Conservation (phyloP, 148 eudicot genomes). For the Cornus florida region DNA sequence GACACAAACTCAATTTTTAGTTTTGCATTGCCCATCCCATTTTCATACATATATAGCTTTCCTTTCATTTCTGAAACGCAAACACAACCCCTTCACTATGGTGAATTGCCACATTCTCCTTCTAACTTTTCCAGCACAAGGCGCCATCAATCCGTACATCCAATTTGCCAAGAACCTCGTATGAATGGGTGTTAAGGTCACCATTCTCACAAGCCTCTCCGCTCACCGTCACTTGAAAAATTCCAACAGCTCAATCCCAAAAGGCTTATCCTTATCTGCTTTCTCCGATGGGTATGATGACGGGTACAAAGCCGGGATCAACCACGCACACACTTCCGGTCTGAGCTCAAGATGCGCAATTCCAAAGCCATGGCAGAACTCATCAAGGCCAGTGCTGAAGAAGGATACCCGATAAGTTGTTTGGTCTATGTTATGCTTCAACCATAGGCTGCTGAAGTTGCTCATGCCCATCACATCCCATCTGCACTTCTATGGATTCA, state of each 20-base stretch:
- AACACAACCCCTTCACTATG: background rate
- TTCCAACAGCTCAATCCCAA: background rate
- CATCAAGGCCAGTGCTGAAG: slow-evolving; percentile 1
- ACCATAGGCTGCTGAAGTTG: slow-evolving; percentile 48
- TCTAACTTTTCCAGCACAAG: slow-evolving; percentile 27
- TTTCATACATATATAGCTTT: no score
- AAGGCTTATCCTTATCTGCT: slow-evolving; percentile 5
- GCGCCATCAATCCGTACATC: slow-evolving; percentile 40
- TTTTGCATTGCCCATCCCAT: no score
- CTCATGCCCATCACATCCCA: slow-evolving; percentile 35
- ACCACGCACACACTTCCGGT: slow-evolving; percentile 9
- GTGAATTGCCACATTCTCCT: slow-evolving; percentile 29
- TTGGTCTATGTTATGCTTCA: slow-evolving; percentile 32
- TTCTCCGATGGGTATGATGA: slow-evolving; percentile 36
- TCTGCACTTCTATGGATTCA: slow-evolving; percentile 31
- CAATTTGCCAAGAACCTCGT: slow-evolving; percentile 32
- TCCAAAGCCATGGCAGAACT: slow-evolving; percentile 17
- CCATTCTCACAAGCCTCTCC: slow-evolving; percentile 24
- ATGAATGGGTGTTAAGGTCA: slow-evolving; percentile 18
- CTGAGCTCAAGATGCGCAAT: slow-evolving; percentile 11
- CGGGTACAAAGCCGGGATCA: slow-evolving; percentile 14
- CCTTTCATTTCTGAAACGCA: background rate
- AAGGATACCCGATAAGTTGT: slow-evolving; percentile 27
- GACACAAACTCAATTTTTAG: background rate
- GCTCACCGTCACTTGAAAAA: slow-evolving; percentile 14